Base-by-base conservation (phyloP, 1,284 basidiomycete species). In the Ceratobasidium papillatum region DNA sequence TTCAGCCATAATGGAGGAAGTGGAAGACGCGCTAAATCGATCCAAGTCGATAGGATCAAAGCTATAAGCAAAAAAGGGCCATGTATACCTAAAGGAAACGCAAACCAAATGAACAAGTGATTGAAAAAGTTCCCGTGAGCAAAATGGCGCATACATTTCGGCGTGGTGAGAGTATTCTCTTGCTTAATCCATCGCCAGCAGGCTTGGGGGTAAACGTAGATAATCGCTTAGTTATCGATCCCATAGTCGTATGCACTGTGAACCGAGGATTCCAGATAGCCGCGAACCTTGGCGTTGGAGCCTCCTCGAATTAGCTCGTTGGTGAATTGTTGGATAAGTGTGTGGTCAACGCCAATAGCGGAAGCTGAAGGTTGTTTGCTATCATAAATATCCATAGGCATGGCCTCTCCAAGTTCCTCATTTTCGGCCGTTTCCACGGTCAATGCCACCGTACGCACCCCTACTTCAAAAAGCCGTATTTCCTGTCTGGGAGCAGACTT, bases 1-100 rank as follows among this genome's bases (percentile, higher is more conserved):
- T 27, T 84, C 92, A 41, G 86, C 84, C 0, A 88, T 91, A 85
- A 84, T 86, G 11, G 87, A 89, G 77, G 85, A 91, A 38, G 86
- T 90, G 4, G 87, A 87, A 69, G 54, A 58, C n/a, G 77, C 75
- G 30, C 41, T 77, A 3, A 73, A 56, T 25, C 17, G 25, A 11
- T 47, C 9, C 45, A 11, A 47, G 9, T 19, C 19, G 45, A n/a
- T 47, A 64, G 27, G 62, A 3, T 17, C n/a, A n/a, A n/a, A n/a
- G n/a, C n/a, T n/a, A n/a, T n/a, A n/a, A n/a, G n/a, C n/a, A n/a
- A n/a, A n/a, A n/a, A n/a, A n/a, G n/a, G n/a, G n/a, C n/a, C n/a
- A n/a, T n/a, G n/a, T n/a, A n/a, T n/a, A n/a, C n/a, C n/a, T n/a
- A n/a, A n/a, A n/a, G n/a, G n/a, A n/a, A n/a, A n/a, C n/a, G n/a